phyloP scores from a whole-genome alignment of 225 moss, liverwort and hornwort genomes.

The Takakia lepidozioides region DNA sequence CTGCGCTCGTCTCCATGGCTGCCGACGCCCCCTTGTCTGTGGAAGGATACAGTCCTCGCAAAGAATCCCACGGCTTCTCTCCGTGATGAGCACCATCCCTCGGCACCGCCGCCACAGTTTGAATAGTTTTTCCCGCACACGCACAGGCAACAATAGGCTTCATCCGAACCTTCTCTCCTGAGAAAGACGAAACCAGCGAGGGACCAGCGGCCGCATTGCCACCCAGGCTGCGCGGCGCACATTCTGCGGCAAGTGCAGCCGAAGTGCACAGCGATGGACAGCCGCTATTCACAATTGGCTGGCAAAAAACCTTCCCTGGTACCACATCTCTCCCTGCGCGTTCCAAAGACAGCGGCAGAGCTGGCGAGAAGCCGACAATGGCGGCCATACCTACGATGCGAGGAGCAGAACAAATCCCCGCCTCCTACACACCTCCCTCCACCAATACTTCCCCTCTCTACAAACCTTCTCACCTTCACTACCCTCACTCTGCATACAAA shows the following conservation, averaged over 20 bases:
- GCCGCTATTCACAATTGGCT: not conserved
- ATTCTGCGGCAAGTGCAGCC: not conserved
- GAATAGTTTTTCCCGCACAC: constrained; percentile 9
- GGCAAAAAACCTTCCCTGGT: no score
- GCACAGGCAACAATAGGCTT: constrained; percentile 3
- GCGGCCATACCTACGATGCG: no score
- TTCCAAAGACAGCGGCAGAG: no score
- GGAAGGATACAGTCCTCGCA: constrained; percentile 13
- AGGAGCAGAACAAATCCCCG: no score
- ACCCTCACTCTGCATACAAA: no score
- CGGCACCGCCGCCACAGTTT: constrained; percentile 11
- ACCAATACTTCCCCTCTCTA: no score
- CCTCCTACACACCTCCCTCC: no score
- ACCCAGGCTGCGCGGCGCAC: not conserved
- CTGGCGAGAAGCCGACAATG: no score
- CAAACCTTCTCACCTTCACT: no score
- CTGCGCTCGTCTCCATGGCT: constrained; percentile 28
- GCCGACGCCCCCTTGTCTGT: constrained; percentile 7
- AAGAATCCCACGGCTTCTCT: constrained; percentile 37
- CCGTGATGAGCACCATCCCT: constrained; percentile 12
- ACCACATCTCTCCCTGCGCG: no score
- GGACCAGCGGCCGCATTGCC: not conserved
- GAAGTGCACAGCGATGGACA: not conserved
- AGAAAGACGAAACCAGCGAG: constrained; percentile 10
- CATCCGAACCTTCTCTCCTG: constrained; percentile 25